These are phyloP conservation scores for Sclerotinia minor DNA, from an alignment of 2,329 filamentous ascomycete genomes.

Conservation along the genomic window DNA sequence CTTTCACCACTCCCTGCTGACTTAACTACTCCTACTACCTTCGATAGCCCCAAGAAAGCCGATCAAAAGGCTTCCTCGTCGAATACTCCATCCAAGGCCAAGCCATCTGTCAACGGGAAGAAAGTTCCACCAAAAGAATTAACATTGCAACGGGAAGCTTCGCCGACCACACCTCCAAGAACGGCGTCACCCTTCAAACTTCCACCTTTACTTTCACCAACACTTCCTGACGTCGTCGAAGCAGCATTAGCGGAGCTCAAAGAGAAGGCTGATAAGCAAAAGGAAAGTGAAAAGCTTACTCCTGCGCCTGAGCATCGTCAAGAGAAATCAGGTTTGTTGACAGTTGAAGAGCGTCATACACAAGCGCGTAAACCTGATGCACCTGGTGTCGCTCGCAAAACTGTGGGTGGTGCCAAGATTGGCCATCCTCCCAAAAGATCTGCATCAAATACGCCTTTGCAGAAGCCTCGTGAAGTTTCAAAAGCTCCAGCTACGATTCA, in stretches of 20 bases:
- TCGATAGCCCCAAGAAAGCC: conserved; percentile 22
- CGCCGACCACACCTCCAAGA: conserved; percentile 28
- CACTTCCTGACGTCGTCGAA: conserved; percentile 39
- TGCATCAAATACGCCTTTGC: conserved; percentile 29
- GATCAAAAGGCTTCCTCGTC: conserved; percentile 24
- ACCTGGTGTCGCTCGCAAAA: conserved; percentile 41
- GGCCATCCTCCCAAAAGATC: conserved; percentile 39
- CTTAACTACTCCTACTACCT: conserved; percentile 14
- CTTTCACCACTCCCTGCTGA: conserved; percentile 25
- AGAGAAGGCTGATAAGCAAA: conserved; percentile 28
- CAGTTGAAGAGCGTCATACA: conserved; percentile 40
- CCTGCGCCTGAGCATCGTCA: conserved; percentile 22
- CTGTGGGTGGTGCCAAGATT: conserved; percentile 35
- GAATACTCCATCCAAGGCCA: conserved; percentile 32
- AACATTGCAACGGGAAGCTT: conserved; percentile 7
- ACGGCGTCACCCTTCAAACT: conserved; percentile 29
- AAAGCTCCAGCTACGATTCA: conserved; percentile 22
- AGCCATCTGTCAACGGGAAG: conserved; percentile 16
- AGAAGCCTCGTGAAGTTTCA: conserved; percentile 26
- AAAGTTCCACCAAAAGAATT: conserved; percentile 17
- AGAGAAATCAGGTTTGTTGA: conserved; percentile 30
- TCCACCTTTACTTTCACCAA: conserved; percentile 39
- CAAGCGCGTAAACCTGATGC: conserved; percentile 39
- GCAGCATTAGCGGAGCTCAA: conserved; percentile 34
- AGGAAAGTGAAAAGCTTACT: conserved; percentile 1